A percentile compares a stretch with the other conserved stretches of the same genome.
These are phyloP conservation scores for Gloeophyllum trabeum DNA, from an alignment of 768 basidiomycete genomes.

Conservation along the genomic window DNA sequence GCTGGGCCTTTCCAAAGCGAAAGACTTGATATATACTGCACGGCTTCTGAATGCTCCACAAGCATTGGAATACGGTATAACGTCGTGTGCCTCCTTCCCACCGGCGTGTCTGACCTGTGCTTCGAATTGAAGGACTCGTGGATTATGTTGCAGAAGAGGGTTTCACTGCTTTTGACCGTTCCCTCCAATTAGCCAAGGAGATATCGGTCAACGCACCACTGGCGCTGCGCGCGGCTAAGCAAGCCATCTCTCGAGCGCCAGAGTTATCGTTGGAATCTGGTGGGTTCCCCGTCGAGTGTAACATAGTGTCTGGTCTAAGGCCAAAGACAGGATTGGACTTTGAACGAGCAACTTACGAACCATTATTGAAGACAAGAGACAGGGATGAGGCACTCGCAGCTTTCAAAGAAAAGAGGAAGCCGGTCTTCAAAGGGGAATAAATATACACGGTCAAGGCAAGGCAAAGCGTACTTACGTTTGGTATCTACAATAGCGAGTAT, in stretches of 20 bases:
- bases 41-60: slow-evolving; percentile 54
- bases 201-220: slow-evolving; percentile 52
- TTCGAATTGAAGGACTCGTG: slow-evolving; percentile 50
- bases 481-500: no score
- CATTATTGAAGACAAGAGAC: slow-evolving; percentile 63
- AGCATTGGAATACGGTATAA: slow-evolving; percentile 71
- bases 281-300: slow-evolving; percentile 10
- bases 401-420: slow-evolving; percentile 74
- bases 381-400: slow-evolving; percentile 77
- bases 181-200: slow-evolving; percentile 54
- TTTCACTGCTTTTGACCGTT: slow-evolving; percentile 53
- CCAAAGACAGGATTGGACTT: slow-evolving; percentile 67
- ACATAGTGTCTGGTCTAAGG: background rate
- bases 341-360: slow-evolving; percentile 78
- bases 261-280: slow-evolving; percentile 73
- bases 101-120: background rate
- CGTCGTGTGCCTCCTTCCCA: slow-evolving; percentile 6
- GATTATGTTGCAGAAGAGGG: slow-evolving; percentile 66
- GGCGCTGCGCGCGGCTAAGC: slow-evolving; percentile 81
- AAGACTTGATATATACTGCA: slow-evolving; percentile 80
- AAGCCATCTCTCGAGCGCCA: slow-evolving; percentile 71
- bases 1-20: slow-evolving; percentile 70
- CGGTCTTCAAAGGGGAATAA: slow-evolving; percentile 74
- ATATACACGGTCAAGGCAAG: no score
- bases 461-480: no score